Evolutionary conservation across 2,329 filamentous ascomycete species (phyloP), one percentile per base, ranked within the genome.

Genomic region (Penicillium sumatraense): DNA sequence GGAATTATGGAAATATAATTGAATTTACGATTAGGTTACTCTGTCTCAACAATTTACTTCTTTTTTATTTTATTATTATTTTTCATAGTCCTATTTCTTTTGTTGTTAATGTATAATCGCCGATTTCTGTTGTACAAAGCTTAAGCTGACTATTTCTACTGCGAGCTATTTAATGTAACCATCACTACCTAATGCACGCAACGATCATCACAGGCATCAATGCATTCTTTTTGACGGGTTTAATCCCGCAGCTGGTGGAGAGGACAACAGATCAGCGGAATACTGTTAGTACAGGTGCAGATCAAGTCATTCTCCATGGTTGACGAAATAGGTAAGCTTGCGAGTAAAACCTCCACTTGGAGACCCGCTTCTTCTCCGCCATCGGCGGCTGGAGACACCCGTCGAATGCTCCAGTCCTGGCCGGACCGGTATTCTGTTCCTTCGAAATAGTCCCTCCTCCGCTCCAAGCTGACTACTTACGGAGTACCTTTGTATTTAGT

Each of bases 321-420:
- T 16, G 7, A 48, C 21, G 3, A 53, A 57, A 36, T 13, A 35
- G 57, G 49, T 52, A 51, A 56, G 51, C 48, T 27, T 57, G 57
- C 51, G 54, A 57, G 45, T 45, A 14, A 53, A 18, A 41, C 54
- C 54, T 60, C 57, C 55, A 53, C 55, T 24, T 35, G 31, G 23
- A 16, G 48, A 20, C 54, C 58, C 58, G 45, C 53, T 49, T 46
- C 38, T 60, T 57, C 58, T 60, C 58, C 58, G 55, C 58, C 58
- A 56, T 58, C 56, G 55, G 57, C 49, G 49, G 31, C 53, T 51
- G 49, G 49, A 56, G 49, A 51, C 35, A 29, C 31, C 29, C 24
- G 46, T 33, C 10, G 27, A 48, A 13, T 48, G 27, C 45, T 48
- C 45, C 45, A 48, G 45, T 47, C 40, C 26, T 31, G 42, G 42